A percentile compares a stretch with the other conserved stretches of the same genome.
These are phyloP conservation scores for Aureococcus anophagefferens DNA, from an alignment of 108 stramenopile species.

Conservation along the genomic window DNA sequence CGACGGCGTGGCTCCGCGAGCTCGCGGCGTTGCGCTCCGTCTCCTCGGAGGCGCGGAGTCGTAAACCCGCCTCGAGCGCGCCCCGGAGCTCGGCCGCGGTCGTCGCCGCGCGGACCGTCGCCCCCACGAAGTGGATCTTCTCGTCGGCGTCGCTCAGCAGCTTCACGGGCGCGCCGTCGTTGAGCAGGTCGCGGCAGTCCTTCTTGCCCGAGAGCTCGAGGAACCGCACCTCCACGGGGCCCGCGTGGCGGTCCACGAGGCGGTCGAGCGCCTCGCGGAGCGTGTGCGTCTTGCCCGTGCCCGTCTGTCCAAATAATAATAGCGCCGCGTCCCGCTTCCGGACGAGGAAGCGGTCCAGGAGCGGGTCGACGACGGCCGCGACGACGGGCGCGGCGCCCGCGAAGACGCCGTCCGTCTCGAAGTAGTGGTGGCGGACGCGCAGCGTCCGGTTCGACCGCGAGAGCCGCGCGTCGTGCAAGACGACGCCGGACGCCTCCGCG, in stretches of 20 bases:
- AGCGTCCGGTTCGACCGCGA: neutral
- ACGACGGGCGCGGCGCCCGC: neutral
- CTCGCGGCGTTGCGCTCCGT: slow-evolving; percentile 19
- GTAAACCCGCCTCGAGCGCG: neutral
- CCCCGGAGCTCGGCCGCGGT: neutral
- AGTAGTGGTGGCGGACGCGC: neutral
- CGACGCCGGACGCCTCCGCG: neutral
- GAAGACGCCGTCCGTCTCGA: slow-evolving; percentile 3
- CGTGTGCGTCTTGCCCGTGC: neutral
- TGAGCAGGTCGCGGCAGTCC: slow-evolving; percentile 8
- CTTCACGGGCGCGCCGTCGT: neutral
- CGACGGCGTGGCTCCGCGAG: slow-evolving; percentile 13
- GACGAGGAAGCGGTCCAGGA: neutral
- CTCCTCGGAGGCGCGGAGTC: neutral
- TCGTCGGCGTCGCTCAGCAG: slow-evolving; percentile 1
- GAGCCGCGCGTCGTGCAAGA: slow-evolving; percentile 6
- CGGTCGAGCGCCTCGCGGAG: slow-evolving; percentile 1
- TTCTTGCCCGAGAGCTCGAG: slow-evolving; percentile 4
- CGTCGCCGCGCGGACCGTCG: neutral
- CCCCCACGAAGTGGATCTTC: slow-evolving; percentile 1
- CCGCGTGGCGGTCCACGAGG: neutral
- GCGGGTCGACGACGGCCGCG: neutral
- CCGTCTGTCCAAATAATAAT: neutral
- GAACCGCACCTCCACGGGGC: neutral
- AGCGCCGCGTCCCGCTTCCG: neutral